Conservation (phyloP, 2,329 filamentous ascomycete genomes). For the Periconia digitata region DNA sequence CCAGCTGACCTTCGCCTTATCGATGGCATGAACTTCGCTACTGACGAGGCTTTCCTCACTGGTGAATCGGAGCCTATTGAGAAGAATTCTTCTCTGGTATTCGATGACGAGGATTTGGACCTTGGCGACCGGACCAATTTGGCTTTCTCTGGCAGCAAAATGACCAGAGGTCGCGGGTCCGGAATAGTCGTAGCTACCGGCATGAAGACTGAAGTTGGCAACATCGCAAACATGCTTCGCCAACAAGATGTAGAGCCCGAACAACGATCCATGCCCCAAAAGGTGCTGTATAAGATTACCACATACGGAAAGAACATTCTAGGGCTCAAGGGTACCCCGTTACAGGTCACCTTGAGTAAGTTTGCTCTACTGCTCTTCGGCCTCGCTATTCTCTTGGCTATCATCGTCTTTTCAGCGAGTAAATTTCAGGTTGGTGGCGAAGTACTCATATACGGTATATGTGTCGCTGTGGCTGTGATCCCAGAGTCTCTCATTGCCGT, state of each 20-base stretch:
- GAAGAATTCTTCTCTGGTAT: constrained; percentile 61
- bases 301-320: constrained; percentile 55
- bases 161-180: constrained; percentile 69
- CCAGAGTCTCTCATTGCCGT: constrained; percentile 63
- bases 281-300: constrained; percentile 31
- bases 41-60: constrained; percentile 74
- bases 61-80: constrained; percentile 71
- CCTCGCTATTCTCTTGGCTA: constrained; percentile 69
- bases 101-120: constrained; percentile 56
- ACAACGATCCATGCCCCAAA: constrained; percentile 51
- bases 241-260: constrained; percentile 53
- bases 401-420: constrained; percentile 69
- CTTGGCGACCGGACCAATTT: constrained; percentile 69
- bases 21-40: constrained; percentile 71
- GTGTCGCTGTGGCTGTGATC: constrained; percentile 51
- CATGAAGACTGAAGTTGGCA: constrained; percentile 74
- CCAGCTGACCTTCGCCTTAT: constrained; percentile 66
- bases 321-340: constrained; percentile 74
- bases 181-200: constrained; percentile 71
- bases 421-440: constrained; percentile 45
- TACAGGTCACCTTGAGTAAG: constrained; percentile 83
- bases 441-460: constrained; percentile 52
- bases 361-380: constrained; percentile 80
- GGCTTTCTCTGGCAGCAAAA: constrained; percentile 70
- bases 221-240: constrained; percentile 70